Conservation (phyloP, 805 yeast genomes). For the Hanseniaspora clermontiae region DNA sequence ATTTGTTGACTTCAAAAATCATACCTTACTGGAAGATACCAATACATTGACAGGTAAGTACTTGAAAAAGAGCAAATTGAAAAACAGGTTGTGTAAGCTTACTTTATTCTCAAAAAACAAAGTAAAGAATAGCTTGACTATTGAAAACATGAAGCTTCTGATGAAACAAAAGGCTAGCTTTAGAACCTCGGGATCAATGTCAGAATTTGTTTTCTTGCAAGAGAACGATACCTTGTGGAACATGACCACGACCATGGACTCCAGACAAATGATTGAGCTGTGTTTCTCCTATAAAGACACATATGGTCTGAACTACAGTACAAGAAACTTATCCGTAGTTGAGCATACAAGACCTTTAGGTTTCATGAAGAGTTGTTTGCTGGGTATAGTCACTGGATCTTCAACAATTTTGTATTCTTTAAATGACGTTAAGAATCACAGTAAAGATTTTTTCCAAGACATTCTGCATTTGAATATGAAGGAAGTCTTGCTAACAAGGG, state of each 20-base stretch:
- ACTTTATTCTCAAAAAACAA: constrained; percentile 26
- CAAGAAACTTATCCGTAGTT: constrained; percentile 74
- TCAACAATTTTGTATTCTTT: constrained; percentile 74
- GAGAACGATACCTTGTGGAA: constrained; percentile 20
- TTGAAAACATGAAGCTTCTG: constrained; percentile 18
- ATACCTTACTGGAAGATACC: constrained; percentile 18
- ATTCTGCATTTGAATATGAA: constrained; percentile 68
- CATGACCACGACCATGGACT: constrained; percentile 33
- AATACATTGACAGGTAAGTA: constrained; percentile 19
- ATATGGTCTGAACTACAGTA: constrained; percentile 60
- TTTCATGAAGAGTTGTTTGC: constrained; percentile 65
- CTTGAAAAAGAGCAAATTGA: constrained; percentile 19
- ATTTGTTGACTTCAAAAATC: constrained; percentile 46
- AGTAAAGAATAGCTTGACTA: constrained; percentile 18
- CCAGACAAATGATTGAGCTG: constrained; percentile 53
- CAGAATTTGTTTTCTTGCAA: constrained; percentile 25
- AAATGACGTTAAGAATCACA: constrained; percentile 60
- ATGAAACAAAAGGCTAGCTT: constrained; percentile 18
- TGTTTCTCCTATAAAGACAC: constrained; percentile 89
- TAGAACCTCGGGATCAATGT: constrained; percentile 25
- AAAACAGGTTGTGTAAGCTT: constrained; percentile 22
- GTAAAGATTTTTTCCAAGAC: constrained; percentile 55
- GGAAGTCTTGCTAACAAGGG: constrained; percentile 73
- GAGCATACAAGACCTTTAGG: constrained; percentile 79
- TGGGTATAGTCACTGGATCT: constrained; percentile 80